These are phyloP conservation scores for Themeda triandra DNA, from an alignment of 176 grass and related monocot species.

Conservation along the genomic window DNA sequence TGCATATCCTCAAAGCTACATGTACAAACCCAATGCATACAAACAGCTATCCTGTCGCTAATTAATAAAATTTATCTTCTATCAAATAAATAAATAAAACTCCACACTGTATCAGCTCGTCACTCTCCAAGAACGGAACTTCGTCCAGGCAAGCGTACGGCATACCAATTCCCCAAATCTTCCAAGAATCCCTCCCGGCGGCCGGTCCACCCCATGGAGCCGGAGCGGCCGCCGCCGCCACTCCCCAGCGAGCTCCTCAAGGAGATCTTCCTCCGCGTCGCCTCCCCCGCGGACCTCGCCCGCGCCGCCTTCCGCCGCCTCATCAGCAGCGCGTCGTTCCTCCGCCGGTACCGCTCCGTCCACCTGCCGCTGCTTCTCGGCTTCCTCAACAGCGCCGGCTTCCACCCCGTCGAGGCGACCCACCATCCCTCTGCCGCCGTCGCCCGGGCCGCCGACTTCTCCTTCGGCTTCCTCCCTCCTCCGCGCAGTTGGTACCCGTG, in stretches of 20 bases:
- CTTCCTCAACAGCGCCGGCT: background rate
- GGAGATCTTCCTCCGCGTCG: background rate
- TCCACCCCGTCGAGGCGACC: background rate
- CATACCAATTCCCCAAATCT: too few species aligned
- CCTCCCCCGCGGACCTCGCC: background rate
- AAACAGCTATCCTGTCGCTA: too few species aligned
- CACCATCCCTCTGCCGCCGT: background rate
- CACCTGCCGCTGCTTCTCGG: slow-evolving; percentile 13
- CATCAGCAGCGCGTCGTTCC: background rate
- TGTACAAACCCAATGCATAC: too few species aligned
- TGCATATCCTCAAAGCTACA: too few species aligned
- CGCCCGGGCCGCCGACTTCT: background rate
- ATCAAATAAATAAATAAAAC: too few species aligned
- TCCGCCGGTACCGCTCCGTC: background rate
- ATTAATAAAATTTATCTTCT: too few species aligned
- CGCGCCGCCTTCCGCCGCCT: slow-evolving; percentile 16
- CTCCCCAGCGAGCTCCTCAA: background rate
- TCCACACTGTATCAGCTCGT: too few species aligned
- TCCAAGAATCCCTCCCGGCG: too few species aligned
- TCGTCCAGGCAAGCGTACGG: too few species aligned
- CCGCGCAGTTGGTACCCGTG: background rate
- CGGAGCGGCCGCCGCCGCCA: background rate
- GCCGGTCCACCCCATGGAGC: too few species aligned
- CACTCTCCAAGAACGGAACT: too few species aligned
- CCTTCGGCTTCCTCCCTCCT: background rate